These are phyloP conservation scores for Podaxis carcinomalis DNA, from an alignment of 768 basidiomycete genomes.

Conservation along the genomic window DNA sequence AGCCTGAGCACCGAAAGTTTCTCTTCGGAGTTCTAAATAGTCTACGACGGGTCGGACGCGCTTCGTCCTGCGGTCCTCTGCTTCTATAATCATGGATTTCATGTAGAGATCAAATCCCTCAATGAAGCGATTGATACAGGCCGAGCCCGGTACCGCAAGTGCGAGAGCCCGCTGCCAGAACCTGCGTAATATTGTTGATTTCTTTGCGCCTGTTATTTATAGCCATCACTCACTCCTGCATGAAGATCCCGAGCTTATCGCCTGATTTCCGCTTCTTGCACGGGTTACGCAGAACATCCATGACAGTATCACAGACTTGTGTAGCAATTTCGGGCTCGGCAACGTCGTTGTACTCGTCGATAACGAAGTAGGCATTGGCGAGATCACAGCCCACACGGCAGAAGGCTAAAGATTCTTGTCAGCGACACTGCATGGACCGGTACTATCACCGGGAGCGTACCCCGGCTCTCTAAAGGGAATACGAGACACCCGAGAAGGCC, in stretches of 20 bases:
- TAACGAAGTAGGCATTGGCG: constrained; percentile 19
- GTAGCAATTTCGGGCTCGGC: constrained; percentile 11
- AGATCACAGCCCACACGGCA: constrained; percentile 18
- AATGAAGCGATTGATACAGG: constrained; percentile 15
- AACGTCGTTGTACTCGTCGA: constrained; percentile 20
- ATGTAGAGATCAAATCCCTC: constrained; percentile 15
- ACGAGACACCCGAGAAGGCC: constrained; percentile 8
- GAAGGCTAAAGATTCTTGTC: background rate
- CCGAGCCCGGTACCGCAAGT: constrained; percentile 7
- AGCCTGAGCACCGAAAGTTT: constrained; percentile 16
- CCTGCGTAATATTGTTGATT: background rate
- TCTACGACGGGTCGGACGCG: constrained; percentile 12
- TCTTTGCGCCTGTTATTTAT: too few species aligned
- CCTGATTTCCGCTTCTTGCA: constrained; percentile 15
- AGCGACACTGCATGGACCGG: background rate
- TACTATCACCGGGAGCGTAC: background rate
- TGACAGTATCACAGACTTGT: constrained; percentile 15
- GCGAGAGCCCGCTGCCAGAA: constrained; percentile 17
- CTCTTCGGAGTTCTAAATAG: constrained; percentile 17
- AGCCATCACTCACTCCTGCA: constrained; percentile 2
- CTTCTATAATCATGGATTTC: constrained; percentile 16
- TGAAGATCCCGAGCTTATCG: constrained; percentile 14
- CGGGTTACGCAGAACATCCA: constrained; percentile 20
- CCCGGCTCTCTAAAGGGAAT: background rate
- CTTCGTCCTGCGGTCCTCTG: constrained; percentile 12